phyloP scores from a whole-genome alignment of 225 moss, liverwort and hornwort genomes.

The Marchantia paleacea region DNA sequence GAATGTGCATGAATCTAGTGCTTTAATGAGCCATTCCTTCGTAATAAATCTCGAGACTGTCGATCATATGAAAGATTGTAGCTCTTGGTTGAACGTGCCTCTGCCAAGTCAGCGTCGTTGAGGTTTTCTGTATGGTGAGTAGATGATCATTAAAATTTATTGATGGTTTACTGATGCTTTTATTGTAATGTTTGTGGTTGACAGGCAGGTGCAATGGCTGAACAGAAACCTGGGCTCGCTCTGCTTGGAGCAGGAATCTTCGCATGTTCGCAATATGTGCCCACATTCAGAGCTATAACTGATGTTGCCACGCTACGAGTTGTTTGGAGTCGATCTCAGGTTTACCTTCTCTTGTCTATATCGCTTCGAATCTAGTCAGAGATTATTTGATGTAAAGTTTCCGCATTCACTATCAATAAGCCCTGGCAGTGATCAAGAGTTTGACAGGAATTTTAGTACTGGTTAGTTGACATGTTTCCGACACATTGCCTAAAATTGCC shows the following conservation, averaged over 20 bases:
- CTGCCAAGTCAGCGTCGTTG: too few relatives aligned
- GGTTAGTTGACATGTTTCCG: not conserved
- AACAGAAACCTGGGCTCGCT: constrained; percentile 66
- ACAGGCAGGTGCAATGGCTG: constrained; percentile 29
- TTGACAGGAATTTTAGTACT: not conserved
- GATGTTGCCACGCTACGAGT: constrained; percentile 57
- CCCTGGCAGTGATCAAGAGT: not conserved
- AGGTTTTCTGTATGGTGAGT: not conserved
- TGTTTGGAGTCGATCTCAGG: constrained; percentile 98
- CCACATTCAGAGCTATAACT: constrained; percentile 60
- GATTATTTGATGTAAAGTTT: not conserved
- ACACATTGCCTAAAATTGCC: not conserved
- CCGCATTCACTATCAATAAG: not conserved
- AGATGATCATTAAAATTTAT: not conserved
- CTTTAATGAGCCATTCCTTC: too few relatives aligned
- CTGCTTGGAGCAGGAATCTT: constrained; percentile 86
- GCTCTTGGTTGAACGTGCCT: too few relatives aligned
- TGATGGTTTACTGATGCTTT: not conserved
- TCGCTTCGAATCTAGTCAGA: not conserved
- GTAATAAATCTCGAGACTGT: too few relatives aligned
- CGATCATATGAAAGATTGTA: too few relatives aligned
- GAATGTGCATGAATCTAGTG: too few relatives aligned
- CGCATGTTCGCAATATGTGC: constrained; percentile 71
- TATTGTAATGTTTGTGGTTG: too few relatives aligned
- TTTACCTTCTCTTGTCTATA: constrained; percentile 20